A percentile compares a stretch with the other conserved stretches of the same genome.
These are phyloP conservation scores for Coemansia sp. DNA, from an alignment of 192 early-diverging fungal genomes.

Conservation along the genomic window DNA sequence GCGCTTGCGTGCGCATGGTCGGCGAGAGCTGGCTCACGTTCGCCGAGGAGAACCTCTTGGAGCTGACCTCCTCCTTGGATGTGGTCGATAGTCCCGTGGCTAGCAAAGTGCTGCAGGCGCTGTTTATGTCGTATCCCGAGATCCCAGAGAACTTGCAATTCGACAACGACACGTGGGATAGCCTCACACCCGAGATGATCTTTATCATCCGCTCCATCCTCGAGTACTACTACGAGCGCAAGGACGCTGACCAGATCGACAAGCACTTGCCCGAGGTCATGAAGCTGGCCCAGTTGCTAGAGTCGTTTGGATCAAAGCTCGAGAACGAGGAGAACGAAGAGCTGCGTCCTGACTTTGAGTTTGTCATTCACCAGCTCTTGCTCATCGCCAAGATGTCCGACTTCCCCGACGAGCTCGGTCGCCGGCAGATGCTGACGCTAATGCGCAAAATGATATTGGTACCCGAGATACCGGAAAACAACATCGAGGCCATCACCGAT, in stretches of 20 bases:
- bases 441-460: constrained; percentile 77
- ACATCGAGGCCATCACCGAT: constrained; percentile 73
- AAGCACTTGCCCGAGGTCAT: constrained; percentile 68
- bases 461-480: constrained; percentile 73
- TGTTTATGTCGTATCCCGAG: constrained; percentile 65
- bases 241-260: constrained; percentile 65
- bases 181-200: constrained; percentile 56
- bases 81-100: constrained; percentile 68
- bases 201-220: constrained; percentile 52
- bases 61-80: constrained; percentile 71
- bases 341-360: constrained; percentile 46
- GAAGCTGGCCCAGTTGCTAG: constrained; percentile 51
- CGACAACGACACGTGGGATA: constrained; percentile 53
- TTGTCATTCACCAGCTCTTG: constrained; percentile 61
- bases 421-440: constrained; percentile 73
- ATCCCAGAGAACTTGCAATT: constrained; percentile 63
- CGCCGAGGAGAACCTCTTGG: constrained; percentile 69
- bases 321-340: constrained; percentile 49
- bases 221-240: constrained; percentile 40
- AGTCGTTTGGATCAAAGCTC: constrained; percentile 43
- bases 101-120: constrained; percentile 60
- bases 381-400: constrained; percentile 74
- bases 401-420: constrained; percentile 87
- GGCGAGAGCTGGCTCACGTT: constrained; percentile 70
- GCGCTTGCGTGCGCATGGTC: constrained; percentile 69